Percentiles rank a stretch among this genome's conserved stretches.
phyloP scores from a whole-genome alignment of 345 rosid genomes.

The Acer yangbiense region DNA sequence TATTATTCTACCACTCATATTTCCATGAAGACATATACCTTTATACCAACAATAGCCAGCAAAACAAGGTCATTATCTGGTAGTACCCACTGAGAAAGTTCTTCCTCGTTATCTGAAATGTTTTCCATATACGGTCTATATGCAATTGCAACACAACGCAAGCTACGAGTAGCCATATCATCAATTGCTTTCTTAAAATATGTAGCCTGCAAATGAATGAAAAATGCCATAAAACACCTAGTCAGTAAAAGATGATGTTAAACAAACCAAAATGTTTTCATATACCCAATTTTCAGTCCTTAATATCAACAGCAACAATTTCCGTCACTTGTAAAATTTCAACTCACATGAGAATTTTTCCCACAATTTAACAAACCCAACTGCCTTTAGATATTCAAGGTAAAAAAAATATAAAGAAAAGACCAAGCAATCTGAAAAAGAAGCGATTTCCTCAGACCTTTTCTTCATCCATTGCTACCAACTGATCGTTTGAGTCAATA shows the following conservation, averaged over 20 bases:
- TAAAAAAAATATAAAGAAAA: not conserved
- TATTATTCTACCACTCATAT: not conserved
- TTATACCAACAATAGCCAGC: constrained; percentile 86
- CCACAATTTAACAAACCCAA: not conserved
- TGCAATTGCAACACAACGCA: constrained; percentile 95
- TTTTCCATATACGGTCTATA: constrained; percentile 64
- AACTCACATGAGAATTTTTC: not conserved
- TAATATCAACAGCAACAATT: not conserved
- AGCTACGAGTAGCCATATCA: constrained; percentile 83
- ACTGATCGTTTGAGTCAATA: constrained; percentile 53
- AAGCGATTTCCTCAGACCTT: constrained; percentile 46
- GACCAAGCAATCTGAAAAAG: not conserved
- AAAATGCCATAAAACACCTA: not conserved
- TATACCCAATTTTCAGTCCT: not conserved
- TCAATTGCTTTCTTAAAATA: constrained; percentile 59
- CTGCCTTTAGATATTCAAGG: not conserved
- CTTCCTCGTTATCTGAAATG: constrained; percentile 73
- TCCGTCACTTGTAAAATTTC: not conserved
- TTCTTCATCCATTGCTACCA: constrained; percentile 59
- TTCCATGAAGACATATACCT: constrained; percentile 44
- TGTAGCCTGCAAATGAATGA: constrained; percentile 44
- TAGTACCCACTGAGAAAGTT: constrained; percentile 64
- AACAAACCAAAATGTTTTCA: not conserved
- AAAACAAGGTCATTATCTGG: constrained; percentile 91
- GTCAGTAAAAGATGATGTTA: not conserved